Percentiles rank a stretch among this genome's conserved stretches.
Conservation (phyloP, 108 stramenopile species). For the Skeletonema potamos region DNA sequence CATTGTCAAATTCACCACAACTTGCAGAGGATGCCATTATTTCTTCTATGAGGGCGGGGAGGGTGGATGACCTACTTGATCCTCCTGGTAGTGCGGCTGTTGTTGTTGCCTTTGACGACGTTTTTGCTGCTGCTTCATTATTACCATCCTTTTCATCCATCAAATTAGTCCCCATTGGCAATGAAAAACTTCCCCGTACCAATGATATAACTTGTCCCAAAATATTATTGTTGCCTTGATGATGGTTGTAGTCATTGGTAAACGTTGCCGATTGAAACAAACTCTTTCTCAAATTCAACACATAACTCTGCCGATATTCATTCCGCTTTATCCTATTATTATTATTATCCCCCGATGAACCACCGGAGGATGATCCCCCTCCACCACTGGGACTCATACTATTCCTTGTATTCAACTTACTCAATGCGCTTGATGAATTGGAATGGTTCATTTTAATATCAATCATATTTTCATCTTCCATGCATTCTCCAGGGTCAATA, state of each 20-base stretch:
- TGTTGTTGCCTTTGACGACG: neutral
- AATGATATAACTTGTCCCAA: slow-evolving; percentile 24
- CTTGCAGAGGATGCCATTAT: neutral
- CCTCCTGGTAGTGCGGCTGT: neutral
- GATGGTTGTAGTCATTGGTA: too few species aligned
- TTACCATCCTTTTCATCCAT: neutral
- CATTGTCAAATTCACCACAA: neutral
- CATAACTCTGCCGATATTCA: slow-evolving; percentile 39
- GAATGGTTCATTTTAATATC: slow-evolving; percentile 1
- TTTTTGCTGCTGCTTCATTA: neutral
- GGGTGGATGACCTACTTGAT: neutral
- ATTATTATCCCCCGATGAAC: neutral
- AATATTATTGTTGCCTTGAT: neutral
- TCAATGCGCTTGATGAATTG: neutral
- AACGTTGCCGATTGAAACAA: slow-evolving; percentile 35
- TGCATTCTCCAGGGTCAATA: slow-evolving; percentile 38
- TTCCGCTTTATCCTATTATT: slow-evolving; percentile 14
- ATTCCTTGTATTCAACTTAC: too few species aligned
- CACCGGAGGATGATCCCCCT: too few species aligned
- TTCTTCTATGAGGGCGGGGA: slow-evolving; percentile 12
- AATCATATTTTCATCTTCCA: slow-evolving; percentile 35
- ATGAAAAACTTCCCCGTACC: slow-evolving; percentile 5
- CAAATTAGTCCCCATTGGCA: slow-evolving; percentile 1
- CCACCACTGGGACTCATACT: neutral
- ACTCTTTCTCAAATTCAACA: slow-evolving; percentile 35